Evolutionary conservation across 164 flowering plant species (phyloP), one percentile per base, ranked within the genome.

Genomic region (Cinnamomum chago): DNA sequence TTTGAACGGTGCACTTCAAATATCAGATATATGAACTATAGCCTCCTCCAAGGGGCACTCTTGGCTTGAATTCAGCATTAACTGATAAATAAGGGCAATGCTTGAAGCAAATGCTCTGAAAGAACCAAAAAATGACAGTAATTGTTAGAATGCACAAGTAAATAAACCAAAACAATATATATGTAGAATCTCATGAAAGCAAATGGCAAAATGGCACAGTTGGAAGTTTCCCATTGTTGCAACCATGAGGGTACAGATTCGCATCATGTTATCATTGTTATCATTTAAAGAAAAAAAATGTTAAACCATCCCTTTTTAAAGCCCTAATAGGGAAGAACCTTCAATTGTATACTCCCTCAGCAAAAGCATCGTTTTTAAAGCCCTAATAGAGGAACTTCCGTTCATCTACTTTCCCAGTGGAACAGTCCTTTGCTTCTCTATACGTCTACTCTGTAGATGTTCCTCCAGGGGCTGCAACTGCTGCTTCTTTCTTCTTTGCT

Each of bases 21-120:
- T 33, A 72, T 73, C 86, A 92, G 9, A 86, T 55, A 76, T 86
- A 95, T 58, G 93, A 88, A 75, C 83, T 87, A 75, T 84, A 86
- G 25, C 97, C 98, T 79, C 97, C 97, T 60, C 94, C 93, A 71
- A 92, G 88, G 27, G 98, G 97, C 70, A 89, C 88, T 80, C 87
- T 88, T 52, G 97, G 97, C 84, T 83, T 86, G 83, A 89, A 92
- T 75, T 52, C 79, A 66, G 88, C 89, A 75, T 84, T 76, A 30
- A 75, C 91, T 77, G 71, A 68, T 73, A 92, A 58, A 83, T 81
- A 81, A 60, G 95, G 97, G 83, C 97, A 95, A 71, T 79, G 82
- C 22, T 76, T 79, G 84, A 90, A 91, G 71, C 84, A 78, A 65
- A 92, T 81, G 81, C 86, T 86, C 97, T 94, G 94, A 74, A 82